A percentile compares a stretch with the other conserved stretches of the same genome.
phyloP scores from a whole-genome alignment of 176 grass and related monocot genomes.

The Tillandsia leiboldiana region DNA sequence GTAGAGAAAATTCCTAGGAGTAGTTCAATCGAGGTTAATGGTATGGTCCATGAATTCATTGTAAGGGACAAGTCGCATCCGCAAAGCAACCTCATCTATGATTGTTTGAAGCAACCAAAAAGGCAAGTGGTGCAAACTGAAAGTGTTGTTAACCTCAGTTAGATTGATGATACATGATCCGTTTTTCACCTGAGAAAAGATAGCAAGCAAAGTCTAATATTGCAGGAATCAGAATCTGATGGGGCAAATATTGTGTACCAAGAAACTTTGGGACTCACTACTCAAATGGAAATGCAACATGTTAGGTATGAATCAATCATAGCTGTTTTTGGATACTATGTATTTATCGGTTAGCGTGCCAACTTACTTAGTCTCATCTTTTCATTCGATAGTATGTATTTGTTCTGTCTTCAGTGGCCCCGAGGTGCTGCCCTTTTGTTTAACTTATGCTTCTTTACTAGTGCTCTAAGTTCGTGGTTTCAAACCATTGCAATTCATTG shows the following conservation, averaged over 20 bases:
- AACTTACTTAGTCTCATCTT: too few relatives aligned
- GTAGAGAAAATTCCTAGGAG: slow-evolving; percentile 72
- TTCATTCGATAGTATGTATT: too few relatives aligned
- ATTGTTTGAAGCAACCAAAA: slow-evolving; percentile 41
- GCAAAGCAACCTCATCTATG: slow-evolving; percentile 41
- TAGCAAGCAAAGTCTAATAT: too few relatives aligned
- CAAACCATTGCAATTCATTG: neutral
- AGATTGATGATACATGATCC: neutral
- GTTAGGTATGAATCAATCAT: too few relatives aligned
- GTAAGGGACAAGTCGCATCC: slow-evolving; percentile 51
- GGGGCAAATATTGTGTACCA: too few relatives aligned
- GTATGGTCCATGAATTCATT: slow-evolving; percentile 67
- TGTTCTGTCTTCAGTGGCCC: slow-evolving; percentile 90
- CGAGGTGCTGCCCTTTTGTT: slow-evolving; percentile 36
- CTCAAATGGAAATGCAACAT: too few relatives aligned
- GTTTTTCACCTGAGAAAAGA: neutral
- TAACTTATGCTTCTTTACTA: too few relatives aligned
- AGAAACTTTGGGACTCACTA: too few relatives aligned
- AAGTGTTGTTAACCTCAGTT: slow-evolving; percentile 8
- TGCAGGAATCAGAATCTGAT: too few relatives aligned
- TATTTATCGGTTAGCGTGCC: too few relatives aligned
- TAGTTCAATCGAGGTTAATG: slow-evolving; percentile 73
- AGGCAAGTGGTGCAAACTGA: slow-evolving; percentile 33
- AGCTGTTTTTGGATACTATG: too few relatives aligned
- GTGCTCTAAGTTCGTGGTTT: too few relatives aligned